Evolutionary conservation across 371 early-diverging fungal species (phyloP).

Genomic region (Haplosporangium sp.): DNA sequence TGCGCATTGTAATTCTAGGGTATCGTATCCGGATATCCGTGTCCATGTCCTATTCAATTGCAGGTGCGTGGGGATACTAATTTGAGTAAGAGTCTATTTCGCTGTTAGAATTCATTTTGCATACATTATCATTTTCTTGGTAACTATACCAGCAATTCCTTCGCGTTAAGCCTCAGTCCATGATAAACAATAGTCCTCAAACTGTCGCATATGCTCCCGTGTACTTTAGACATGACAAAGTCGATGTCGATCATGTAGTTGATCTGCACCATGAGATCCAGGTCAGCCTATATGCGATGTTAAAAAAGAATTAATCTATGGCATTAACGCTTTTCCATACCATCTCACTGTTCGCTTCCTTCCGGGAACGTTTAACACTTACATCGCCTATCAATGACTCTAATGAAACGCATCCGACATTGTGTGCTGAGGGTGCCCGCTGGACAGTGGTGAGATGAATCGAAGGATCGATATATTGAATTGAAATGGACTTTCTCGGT

Average conservation of each 20-base stretch:
- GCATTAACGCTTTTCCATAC: not conserved
- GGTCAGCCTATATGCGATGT: constrained; percentile 20
- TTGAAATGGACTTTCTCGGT: not conserved
- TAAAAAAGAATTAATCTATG: not conserved
- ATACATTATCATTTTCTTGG: too few species aligned
- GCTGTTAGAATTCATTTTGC: too few species aligned
- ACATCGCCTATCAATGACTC: constrained; percentile 39
- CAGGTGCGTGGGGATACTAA: too few species aligned
- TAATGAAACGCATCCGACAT: constrained; percentile 33
- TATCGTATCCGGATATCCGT: constrained; percentile 10
- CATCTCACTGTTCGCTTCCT: not conserved
- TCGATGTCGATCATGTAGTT: constrained; percentile 61
- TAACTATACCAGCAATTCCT: constrained; percentile 20
- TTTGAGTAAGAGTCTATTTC: not conserved
- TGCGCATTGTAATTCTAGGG: constrained; percentile 30
- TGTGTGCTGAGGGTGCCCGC: constrained; percentile 18
- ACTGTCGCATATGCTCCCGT: constrained; percentile 20
- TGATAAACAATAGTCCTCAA: constrained; percentile 51
- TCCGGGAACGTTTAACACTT: not conserved
- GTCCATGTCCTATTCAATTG: constrained; percentile 28
- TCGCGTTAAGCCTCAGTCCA: constrained; percentile 20
- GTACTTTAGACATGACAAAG: constrained; percentile 56
- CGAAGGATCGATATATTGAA: constrained; percentile 30
- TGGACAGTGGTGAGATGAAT: constrained; percentile 33
- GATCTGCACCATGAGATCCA: constrained; percentile 58